Evolutionary conservation across 352 stramenopile genomes (phyloP).

Genomic region (Phytophthora pisi): DNA sequence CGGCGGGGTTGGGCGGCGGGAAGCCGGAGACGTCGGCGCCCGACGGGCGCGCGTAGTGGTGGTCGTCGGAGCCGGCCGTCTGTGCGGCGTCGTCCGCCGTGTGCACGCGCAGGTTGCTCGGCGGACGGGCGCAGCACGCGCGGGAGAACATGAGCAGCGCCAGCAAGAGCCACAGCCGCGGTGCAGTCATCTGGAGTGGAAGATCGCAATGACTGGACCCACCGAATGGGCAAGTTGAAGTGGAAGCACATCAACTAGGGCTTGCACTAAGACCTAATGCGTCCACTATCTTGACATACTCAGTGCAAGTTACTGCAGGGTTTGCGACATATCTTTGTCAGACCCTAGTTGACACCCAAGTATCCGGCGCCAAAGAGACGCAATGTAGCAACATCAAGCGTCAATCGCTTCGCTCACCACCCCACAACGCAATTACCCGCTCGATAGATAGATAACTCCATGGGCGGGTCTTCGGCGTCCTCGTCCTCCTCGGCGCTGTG

Average conservation of each 20-base stretch:
- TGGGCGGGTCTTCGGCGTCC: constrained; percentile 9
- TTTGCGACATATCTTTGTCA: not conserved
- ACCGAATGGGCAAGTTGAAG: constrained; percentile 4
- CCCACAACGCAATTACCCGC: not conserved
- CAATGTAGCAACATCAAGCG: not conserved
- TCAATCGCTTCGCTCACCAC: not conserved
- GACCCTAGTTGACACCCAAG: not conserved
- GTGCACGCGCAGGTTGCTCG: not conserved
- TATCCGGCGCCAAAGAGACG: constrained; percentile 4
- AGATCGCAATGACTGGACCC: constrained; percentile 3
- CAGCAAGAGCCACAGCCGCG: constrained; percentile 6
- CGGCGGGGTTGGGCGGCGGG: constrained; percentile 40
- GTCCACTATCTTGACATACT: not conserved
- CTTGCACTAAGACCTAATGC: not conserved
- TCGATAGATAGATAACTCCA: not conserved
- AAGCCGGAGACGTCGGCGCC: constrained; percentile 48
- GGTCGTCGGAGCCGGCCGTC: not conserved
- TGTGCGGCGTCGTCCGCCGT: not conserved
- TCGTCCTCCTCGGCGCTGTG: constrained; percentile 16
- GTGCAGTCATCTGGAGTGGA: not conserved
- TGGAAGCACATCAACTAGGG: not conserved
- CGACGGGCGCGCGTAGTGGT: constrained; percentile 53
- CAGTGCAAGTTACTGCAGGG: too few relatives aligned
- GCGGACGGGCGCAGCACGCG: constrained; percentile 2
- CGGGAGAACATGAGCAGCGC: constrained; percentile 17